Percentiles rank a stretch among this genome's conserved stretches.
Evolutionary conservation across 345 rosid genomes (phyloP).

Genomic region (Syzygium aromaticum): DNA sequence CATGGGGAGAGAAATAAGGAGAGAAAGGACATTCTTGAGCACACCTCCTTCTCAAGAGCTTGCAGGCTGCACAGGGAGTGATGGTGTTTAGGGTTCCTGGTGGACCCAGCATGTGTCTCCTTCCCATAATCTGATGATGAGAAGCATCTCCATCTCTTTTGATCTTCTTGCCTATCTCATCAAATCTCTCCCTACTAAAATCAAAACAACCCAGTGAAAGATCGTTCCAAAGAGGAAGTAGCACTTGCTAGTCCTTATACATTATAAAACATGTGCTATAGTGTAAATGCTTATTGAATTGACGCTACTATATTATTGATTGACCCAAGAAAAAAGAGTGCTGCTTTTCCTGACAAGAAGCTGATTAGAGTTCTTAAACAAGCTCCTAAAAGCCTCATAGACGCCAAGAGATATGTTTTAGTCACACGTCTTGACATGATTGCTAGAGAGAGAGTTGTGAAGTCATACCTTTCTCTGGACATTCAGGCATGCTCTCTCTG

Average conservation of each 20-base stretch:
- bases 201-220: neutral
- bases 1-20: constrained; percentile 94
- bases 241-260: neutral
- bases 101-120: constrained; percentile 76
- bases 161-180: constrained; percentile 79
- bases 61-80: constrained; percentile 98
- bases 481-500: constrained; percentile 83
- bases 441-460: neutral
- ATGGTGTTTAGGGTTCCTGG: constrained; percentile 74
- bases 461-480: constrained; percentile 87
- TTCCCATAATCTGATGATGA: constrained; percentile 39
- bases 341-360: neutral
- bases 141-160: constrained; percentile 75
- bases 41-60: constrained; percentile 84
- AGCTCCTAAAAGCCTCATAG: neutral
- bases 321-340: neutral
- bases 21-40: constrained; percentile 97
- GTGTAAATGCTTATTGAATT: neutral
- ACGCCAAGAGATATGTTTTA: neutral
- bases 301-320: neutral
- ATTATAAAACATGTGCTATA: neutral
- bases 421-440: neutral
- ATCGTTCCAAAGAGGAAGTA: neutral
- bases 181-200: constrained; percentile 59
- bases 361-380: neutral